Percentiles rank a stretch among this genome's conserved stretches.
Evolutionary conservation across 2,329 filamentous ascomycete species (phyloP).

Genomic region (Leptographium wingfieldii): DNA sequence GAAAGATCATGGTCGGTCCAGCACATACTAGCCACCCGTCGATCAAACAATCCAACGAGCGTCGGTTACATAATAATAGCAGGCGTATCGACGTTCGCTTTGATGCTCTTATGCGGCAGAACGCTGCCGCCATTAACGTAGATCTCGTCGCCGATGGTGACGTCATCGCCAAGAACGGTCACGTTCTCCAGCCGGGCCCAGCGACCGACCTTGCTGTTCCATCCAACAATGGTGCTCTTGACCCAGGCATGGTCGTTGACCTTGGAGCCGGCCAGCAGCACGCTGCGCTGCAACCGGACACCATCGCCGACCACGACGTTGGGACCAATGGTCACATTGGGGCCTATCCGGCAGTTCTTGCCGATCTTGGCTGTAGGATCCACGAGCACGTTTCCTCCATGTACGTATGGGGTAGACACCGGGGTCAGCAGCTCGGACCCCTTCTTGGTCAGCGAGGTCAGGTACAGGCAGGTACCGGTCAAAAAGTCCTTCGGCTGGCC

Average conservation of each 20-base stretch:
- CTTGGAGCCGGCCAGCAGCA: conserved; percentile 78
- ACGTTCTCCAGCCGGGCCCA: conserved; percentile 98
- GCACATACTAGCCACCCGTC: neutral
- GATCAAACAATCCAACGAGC: neutral
- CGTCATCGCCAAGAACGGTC: conserved; percentile 93
- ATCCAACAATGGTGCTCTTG: conserved; percentile 96
- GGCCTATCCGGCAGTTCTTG: conserved; percentile 95
- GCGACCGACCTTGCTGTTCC: conserved; percentile 91
- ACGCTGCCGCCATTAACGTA: conserved; percentile 97
- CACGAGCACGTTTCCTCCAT: conserved; percentile 91
- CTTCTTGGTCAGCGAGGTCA: conserved; percentile 84
- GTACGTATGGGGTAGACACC: conserved; percentile 62
- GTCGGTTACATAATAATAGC: conserved; percentile 53
- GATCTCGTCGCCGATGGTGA: conserved; percentile 94
- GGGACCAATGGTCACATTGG: conserved; percentile 91
- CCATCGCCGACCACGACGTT: conserved; percentile 88
- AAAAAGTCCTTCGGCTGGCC: conserved; percentile 98
- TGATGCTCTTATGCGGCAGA: conserved; percentile 96
- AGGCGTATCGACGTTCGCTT: conserved; percentile 81
- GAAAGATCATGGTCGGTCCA: neutral
- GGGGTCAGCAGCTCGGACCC: conserved; percentile 72
- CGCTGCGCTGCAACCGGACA: conserved; percentile 85
- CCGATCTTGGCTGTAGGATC: conserved; percentile 92
- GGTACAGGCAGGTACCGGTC: conserved; percentile 88
- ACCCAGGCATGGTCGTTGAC: conserved; percentile 99